Base-by-base conservation (phyloP, 208 protist genomes). In the Trypanosoma conorhini region DNA sequence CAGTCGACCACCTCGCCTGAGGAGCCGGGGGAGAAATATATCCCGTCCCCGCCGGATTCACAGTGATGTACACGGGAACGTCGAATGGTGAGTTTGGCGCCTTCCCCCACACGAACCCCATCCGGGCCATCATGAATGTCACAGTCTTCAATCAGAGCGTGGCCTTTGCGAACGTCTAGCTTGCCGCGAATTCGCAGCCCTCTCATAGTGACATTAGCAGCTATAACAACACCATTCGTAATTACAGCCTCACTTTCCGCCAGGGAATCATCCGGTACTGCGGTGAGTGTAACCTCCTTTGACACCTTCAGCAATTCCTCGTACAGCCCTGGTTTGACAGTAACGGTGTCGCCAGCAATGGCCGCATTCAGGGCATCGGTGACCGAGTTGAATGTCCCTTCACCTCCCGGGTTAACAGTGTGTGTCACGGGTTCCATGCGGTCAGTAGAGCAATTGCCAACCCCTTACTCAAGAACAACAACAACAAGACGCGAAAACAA, bases 41-140 rank as follows among this genome's bases (percentile, higher is more conserved):
- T 80, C 1, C 92, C 89, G 64, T 91, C 82, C 21, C 92, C 92
- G 9, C 89, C 86, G 15, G 67, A 75, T 48, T 64, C 70, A 76
- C 82, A 88, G 78, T 95, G 82, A 70, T 95, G 87, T 13, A 96
- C 77, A 30, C 81, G 78, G 42, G 81, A 86, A 62, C 69, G 70
- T n/a, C 67, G 60, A 26, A 96, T 59, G 1, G 81, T 88, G 3
- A 83, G 66, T 38, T 82, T 79, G 21, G 74, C 62, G 0, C 67
- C 78, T n/a, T 72, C 51, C 21, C 83, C 76, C 28, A 93, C 87
- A 35, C 89, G 88, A 19, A 96, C 74, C 28, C 92, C 92, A 68
- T 94, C 89, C 63, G 69, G 33, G 52, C 89, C 89, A 59, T 89
- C 72, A 62, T 91, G 79, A 56, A 96, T 85, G 51, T 95, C 86